These are phyloP conservation scores for Ascochyta clinopodiicola DNA, from an alignment of 2,329 filamentous ascomycete species.

Conservation along the genomic window DNA sequence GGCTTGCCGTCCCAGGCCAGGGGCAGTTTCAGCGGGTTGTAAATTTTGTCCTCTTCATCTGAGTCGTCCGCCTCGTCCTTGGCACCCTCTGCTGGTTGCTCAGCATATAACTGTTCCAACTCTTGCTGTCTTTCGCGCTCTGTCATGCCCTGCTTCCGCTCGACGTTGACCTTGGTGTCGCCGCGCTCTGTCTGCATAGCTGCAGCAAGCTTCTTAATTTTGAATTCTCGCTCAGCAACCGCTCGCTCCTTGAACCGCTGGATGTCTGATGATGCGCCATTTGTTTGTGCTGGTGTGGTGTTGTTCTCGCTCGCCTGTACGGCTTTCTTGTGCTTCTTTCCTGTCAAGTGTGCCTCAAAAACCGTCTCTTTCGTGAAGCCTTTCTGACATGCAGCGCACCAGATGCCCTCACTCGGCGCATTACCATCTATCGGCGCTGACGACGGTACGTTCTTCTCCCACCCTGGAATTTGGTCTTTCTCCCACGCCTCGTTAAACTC, in stretches of 20 bases:
- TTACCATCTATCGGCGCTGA: constrained; percentile 56
- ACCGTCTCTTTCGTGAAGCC: constrained; percentile 96
- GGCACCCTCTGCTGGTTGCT: constrained; percentile 61
- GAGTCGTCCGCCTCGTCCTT: constrained; percentile 72
- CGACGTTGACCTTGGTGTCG: constrained; percentile 92
- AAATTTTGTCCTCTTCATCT: constrained; percentile 79
- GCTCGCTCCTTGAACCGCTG: constrained; percentile 78
- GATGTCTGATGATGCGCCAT: constrained; percentile 28
- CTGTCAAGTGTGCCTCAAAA: constrained; percentile 85
- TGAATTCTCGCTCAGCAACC: constrained; percentile 86
- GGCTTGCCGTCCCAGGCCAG: constrained; percentile 98
- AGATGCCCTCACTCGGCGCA: constrained; percentile 70
- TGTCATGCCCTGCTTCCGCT: constrained; percentile 96
- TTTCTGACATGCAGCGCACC: constrained; percentile 91
- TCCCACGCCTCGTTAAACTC: constrained; percentile 88
- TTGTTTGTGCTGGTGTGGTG: constrained; percentile 22
- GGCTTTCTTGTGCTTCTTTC: constrained; percentile 91
- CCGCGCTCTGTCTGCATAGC: constrained; percentile 86
- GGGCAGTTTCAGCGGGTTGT: constrained; percentile 95
- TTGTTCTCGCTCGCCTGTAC: constrained; percentile 62
- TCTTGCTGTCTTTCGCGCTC: constrained; percentile 95
- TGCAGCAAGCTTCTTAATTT: constrained; percentile 78
- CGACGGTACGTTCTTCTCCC: constrained; percentile 63
- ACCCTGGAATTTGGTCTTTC: constrained; percentile 78
- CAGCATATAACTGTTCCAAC: constrained; percentile 81